Base-by-base conservation (phyloP, 2,329 filamentous ascomycete species). In the Chaetomium sp. region DNA sequence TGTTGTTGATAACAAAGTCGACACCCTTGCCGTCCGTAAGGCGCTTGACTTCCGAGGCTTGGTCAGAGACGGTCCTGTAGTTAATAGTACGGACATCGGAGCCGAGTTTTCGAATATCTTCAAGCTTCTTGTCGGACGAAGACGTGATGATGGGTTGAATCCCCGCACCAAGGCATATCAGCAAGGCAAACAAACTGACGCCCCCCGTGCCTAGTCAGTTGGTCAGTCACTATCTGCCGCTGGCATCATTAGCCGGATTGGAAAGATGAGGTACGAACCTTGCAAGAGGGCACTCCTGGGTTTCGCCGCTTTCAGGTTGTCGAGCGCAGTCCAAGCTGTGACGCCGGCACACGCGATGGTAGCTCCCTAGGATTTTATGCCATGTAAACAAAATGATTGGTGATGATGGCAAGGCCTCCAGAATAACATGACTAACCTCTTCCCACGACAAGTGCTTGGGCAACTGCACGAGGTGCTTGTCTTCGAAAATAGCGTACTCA, bases 71-170 rank as follows among this genome's bases (percentile, higher is more conserved):
- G 1, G 63, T 70, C 23, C 63, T 67, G 67, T 75, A 74, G 58
- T 74, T 74, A 55, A 67, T 56, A 4, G 38, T 53, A 1, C 65
- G 12, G 9, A 72, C 56, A 4, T 62, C 29, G 4, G 68, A 42
- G n/a, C 64, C 53, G 21, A 73, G 62, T 49, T 70, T 70, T 33
- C 65, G 67, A 49, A 74, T 56, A 0, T 62, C 29, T 19, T 65
- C 66, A 3, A 74, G 67, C 64, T 74, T 74, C 12, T 64, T 67
- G 57, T 74, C 70, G 3, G 72, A 74, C 1, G 73, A 74, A 1
- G 73, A 74, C 6, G 72, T 73, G 59, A 75, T 70, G 62, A 74
- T 74, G 5, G 70, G 68, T n/a, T 62, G 53, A 13, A 71, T 59
- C 12, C 70, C 72, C 12, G 58, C 66, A 5, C 70, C 73, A 27